Conservation (phyloP, 768 basidiomycete species). For the Tricholoma sp. region DNA sequence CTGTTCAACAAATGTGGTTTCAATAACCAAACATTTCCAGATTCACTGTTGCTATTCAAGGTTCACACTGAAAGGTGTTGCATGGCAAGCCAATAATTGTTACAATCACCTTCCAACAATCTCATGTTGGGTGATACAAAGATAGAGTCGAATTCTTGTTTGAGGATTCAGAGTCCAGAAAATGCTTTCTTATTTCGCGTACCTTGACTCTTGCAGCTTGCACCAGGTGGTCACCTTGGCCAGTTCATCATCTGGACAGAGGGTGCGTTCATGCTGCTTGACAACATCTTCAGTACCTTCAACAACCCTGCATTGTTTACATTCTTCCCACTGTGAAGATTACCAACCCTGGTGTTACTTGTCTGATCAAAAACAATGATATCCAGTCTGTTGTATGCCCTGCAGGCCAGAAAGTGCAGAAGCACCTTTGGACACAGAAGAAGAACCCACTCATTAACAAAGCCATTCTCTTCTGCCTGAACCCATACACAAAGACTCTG, state of each 20-base stretch:
- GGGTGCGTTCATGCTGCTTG: slow-evolving; percentile 87
- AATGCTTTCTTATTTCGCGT: too few relatives aligned
- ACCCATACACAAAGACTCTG: slow-evolving; percentile 96
- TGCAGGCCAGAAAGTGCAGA: slow-evolving; percentile 77
- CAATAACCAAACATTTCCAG: too few relatives aligned
- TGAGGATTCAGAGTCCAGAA: too few relatives aligned
- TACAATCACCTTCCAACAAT: too few relatives aligned
- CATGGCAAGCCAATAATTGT: too few relatives aligned
- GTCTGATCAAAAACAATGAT: slow-evolving; percentile 96
- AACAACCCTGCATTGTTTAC: slow-evolving; percentile 78
- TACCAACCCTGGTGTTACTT: slow-evolving; percentile 92
- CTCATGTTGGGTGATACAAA: too few relatives aligned
- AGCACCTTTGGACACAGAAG: slow-evolving; percentile 98
- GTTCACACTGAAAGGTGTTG: too few relatives aligned
- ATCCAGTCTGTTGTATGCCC: slow-evolving; percentile 96
- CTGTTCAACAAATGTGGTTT: too few relatives aligned
- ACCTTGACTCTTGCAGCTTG: slow-evolving; percentile 97
- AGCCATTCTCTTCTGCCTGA: slow-evolving; percentile 91
- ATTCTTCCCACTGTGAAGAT: slow-evolving; percentile 94
- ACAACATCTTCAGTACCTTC: slow-evolving; percentile 93
- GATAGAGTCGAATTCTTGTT: too few relatives aligned
- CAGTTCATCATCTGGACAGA: slow-evolving; percentile 99
- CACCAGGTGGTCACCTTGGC: slow-evolving; percentile 98
- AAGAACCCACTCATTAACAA: slow-evolving; percentile 98
- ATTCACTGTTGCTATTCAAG: too few relatives aligned